Conservation (phyloP, 202 grass and related monocot species). For the Elaeis oleifera region DNA sequence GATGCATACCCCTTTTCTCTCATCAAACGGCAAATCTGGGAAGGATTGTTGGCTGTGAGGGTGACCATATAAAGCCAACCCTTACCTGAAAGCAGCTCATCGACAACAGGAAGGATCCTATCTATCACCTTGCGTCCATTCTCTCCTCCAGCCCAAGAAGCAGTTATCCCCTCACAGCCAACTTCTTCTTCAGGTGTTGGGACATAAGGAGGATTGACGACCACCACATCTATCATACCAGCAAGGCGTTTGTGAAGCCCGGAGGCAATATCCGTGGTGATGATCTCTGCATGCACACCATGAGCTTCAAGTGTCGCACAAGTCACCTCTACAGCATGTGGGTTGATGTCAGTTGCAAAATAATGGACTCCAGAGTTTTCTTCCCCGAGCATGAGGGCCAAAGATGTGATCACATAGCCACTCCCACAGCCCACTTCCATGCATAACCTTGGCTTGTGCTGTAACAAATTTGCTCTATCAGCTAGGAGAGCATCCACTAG, state of each 20-base stretch:
- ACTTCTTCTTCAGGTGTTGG: conserved; percentile 91
- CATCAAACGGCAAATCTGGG: conserved; percentile 74
- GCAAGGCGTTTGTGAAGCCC: conserved; percentile 59
- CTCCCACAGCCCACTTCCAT: conserved; percentile 76
- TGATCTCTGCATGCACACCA: conserved; percentile 63
- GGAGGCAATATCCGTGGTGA: conserved; percentile 65
- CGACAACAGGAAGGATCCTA: conserved; percentile 62
- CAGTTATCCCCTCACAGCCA: conserved; percentile 54
- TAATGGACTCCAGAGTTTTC: conserved; percentile 55
- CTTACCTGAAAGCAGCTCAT: conserved; percentile 61
- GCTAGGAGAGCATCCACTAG: conserved; percentile 92
- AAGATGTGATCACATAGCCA: conserved; percentile 88
- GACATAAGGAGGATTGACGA: conserved; percentile 92
- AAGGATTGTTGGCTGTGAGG: conserved; percentile 79
- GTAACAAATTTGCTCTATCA: conserved; percentile 55
- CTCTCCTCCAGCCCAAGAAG: conserved; percentile 90
- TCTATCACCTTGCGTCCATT: conserved; percentile 84
- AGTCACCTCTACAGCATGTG: conserved; percentile 63
- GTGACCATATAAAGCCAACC: conserved; percentile 80
- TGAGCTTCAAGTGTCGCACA: conserved; percentile 68
- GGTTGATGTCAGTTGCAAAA: conserved; percentile 85
- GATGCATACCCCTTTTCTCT: conserved; percentile 73
- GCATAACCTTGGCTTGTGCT: conserved; percentile 62
- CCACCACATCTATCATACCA: conserved; percentile 73
- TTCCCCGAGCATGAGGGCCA: conserved; percentile 74